A percentile compares a stretch with the other conserved stretches of the same genome.
Conservation (phyloP, 164 flowering plant species). For the Warburgia ugandensis region DNA sequence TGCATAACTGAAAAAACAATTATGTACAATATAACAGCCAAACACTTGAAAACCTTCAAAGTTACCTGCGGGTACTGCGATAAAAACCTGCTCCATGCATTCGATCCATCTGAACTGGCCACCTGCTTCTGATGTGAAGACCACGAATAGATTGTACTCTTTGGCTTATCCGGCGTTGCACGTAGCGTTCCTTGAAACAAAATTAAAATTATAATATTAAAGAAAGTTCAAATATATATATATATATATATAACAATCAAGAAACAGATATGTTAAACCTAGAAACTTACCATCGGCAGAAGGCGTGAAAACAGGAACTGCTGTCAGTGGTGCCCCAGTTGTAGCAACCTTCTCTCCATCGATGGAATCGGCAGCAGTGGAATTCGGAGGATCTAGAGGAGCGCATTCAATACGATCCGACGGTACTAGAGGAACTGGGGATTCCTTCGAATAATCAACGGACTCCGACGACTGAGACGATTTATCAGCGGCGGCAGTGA, state of each 20-base stretch:
- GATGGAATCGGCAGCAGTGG: slow-evolving; percentile 7
- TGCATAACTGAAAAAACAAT: not conserved
- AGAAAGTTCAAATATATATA: not conserved
- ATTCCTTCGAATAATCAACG: slow-evolving; percentile 39
- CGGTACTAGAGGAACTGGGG: not conserved
- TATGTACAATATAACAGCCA: not conserved
- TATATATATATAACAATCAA: not conserved
- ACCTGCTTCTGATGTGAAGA: slow-evolving; percentile 35
- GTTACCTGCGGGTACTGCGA: slow-evolving; percentile 54
- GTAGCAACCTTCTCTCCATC: slow-evolving; percentile 14
- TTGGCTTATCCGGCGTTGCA: slow-evolving; percentile 33
- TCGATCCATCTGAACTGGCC: no score
- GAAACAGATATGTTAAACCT: not conserved
- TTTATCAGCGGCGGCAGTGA: slow-evolving; percentile 29
- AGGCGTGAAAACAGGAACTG: not conserved
- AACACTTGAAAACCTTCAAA: not conserved
- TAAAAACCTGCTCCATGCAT: slow-evolving; percentile 73
- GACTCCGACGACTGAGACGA: slow-evolving; percentile 16
- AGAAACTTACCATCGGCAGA: not conserved
- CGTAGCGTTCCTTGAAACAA: slow-evolving; percentile 25
- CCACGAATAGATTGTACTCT: slow-evolving; percentile 38
- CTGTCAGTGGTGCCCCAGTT: no score
- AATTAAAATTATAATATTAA: not conserved
- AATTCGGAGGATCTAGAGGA: not conserved
- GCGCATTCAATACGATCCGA: not conserved